Percentiles rank a stretch among this genome's conserved stretches.
Evolutionary conservation across 164 flowering plant species (phyloP).

Genomic region (Vitis labrusca): DNA sequence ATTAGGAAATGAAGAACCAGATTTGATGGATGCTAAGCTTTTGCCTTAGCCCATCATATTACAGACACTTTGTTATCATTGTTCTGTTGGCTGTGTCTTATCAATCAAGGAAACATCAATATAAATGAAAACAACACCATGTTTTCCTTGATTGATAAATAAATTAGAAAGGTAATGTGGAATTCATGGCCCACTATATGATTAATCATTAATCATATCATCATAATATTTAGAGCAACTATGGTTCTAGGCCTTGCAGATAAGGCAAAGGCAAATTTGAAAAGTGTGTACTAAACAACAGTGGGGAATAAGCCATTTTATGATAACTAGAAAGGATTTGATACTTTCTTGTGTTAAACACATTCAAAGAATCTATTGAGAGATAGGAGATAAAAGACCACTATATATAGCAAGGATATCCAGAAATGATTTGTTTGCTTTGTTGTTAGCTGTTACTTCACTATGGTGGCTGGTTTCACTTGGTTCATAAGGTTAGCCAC

Average conservation of each 20-base stretch:
- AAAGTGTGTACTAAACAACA: neutral
- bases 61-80: neutral
- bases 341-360: slow-evolving; percentile 2
- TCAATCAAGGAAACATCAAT: neutral
- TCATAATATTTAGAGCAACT: neutral
- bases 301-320: neutral
- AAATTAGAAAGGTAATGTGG: neutral
- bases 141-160: neutral
- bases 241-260: neutral
- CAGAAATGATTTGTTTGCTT: neutral
- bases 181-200: neutral
- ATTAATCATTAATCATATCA: neutral
- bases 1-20: neutral
- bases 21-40: neutral
- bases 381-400: neutral
- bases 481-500: neutral
- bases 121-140: neutral
- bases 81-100: neutral
- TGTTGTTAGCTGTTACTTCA: slow-evolving; percentile 3
- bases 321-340: neutral
- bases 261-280: slow-evolving; percentile 4
- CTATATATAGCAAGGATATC: slow-evolving; percentile 1
- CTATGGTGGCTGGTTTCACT: neutral
- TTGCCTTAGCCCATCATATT: neutral
- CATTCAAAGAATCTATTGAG: neutral